Evolutionary conservation across 2,329 filamentous ascomycete genomes (phyloP).

Genomic region (Colletotrichum spaethianum): DNA sequence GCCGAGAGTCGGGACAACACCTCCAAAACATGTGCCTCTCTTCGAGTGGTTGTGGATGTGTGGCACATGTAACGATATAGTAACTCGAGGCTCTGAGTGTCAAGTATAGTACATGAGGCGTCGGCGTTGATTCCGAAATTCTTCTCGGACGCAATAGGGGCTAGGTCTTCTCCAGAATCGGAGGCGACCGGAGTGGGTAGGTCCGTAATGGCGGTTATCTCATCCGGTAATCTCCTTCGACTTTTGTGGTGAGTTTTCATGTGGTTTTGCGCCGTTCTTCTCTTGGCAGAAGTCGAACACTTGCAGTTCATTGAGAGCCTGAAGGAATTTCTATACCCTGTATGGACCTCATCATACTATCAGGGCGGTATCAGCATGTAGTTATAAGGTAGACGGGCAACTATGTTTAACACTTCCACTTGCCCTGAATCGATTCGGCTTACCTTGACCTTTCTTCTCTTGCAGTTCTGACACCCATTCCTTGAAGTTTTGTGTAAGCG

Average conservation of each 20-base stretch:
- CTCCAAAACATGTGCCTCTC: constrained; percentile 40
- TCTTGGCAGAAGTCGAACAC: constrained; percentile 4
- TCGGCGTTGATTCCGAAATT: neutral
- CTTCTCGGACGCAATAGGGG: no score
- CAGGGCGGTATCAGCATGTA: neutral
- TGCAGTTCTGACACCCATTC: constrained; percentile 38
- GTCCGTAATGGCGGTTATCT: neutral
- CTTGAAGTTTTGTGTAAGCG: constrained; percentile 31
- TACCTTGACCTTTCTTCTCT: constrained; percentile 39
- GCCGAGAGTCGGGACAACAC: constrained; percentile 43
- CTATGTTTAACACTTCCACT: no score
- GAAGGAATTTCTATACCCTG: constrained; percentile 35
- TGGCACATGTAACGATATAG: constrained; percentile 44
- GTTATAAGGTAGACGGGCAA: neutral
- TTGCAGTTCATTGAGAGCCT: constrained; percentile 37
- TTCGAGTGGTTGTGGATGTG: constrained; percentile 41
- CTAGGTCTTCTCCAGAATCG: neutral
- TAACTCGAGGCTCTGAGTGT: constrained; percentile 45
- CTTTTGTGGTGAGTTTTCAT: neutral
- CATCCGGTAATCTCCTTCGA: neutral
- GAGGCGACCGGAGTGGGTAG: neutral
- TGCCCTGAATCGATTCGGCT: no score
- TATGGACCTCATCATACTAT: constrained; percentile 41
- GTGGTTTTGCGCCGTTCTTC: neutral
- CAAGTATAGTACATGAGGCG: constrained; percentile 9